phyloP scores from a whole-genome alignment of 2,329 filamentous ascomycete species.

The Sporothrix curviconia region DNA sequence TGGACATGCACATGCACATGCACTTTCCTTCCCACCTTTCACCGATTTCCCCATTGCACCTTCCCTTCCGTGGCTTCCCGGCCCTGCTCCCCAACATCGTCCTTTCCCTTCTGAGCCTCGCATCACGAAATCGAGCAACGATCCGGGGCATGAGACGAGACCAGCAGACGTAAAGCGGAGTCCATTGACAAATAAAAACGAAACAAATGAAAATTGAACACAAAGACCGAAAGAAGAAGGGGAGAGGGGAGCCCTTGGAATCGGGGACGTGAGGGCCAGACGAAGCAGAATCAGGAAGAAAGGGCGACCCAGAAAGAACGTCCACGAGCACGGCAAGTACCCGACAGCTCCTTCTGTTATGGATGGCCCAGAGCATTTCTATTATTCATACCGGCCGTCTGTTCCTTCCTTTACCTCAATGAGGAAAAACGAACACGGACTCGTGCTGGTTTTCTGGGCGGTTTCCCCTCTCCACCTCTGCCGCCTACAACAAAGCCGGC shows the following conservation, averaged over 20 bases:
- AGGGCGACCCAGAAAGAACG: neutral
- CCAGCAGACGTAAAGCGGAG: neutral
- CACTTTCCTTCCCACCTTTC: neutral
- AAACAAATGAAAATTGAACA: neutral
- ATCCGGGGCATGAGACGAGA: neutral
- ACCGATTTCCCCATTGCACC: neutral
- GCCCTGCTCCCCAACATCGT: constrained; percentile 6
- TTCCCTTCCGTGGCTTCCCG: neutral
- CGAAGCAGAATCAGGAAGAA: constrained; percentile 8
- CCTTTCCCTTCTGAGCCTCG: neutral
- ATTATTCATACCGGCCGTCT: constrained; percentile 13
- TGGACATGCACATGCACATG: neutral
- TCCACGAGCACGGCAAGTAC: constrained; percentile 7
- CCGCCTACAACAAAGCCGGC: constrained; percentile 8
- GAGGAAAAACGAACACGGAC: constrained; percentile 8
- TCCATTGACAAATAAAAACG: neutral
- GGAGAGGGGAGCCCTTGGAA: neutral
- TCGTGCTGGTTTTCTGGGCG: neutral
- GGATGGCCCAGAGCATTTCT: neutral
- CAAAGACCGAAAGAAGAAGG: neutral
- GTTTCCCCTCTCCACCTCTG: constrained; percentile 8
- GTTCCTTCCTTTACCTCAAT: neutral
- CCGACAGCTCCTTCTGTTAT: constrained; percentile 7
- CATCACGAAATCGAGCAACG: neutral
- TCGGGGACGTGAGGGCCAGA: neutral